Base-by-base conservation (phyloP, 495 filamentous ascomycete genomes). In the Aspergillus affinis region DNA sequence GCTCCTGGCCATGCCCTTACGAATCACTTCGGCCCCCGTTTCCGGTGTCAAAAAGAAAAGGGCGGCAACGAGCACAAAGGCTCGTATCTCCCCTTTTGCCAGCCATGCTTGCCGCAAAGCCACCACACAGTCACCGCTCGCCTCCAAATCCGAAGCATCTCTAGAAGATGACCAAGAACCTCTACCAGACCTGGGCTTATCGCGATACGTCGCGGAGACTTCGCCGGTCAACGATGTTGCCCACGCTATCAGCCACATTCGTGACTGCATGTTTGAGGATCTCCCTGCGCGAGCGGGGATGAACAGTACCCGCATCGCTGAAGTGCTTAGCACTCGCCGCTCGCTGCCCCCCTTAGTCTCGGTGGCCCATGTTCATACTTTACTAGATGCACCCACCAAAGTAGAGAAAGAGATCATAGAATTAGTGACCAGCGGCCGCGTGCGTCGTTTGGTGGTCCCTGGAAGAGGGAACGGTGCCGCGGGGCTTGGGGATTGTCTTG, bases 391-490 rank as follows among this genome's bases (percentile, higher is more conserved):
- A 9, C 84, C 88, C 1, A 92, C 91, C 5, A 78, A 78, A 48
- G 86, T 86, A 4, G 92, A 95, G 72, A 79, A 88, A 51, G 90
- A 91, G 69, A 82, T 93, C 26, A 84, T 86, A 20, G 81, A 86
- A 54, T 71, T 92, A 20, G 72, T 85, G 6, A 78, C 75, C 41
- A 64, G 72, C 2, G 90, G 90, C 7, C 77, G 78, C 3, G 65
- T 92, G 3, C 80, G 88, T 51, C 86, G 86, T 60, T 72, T 95
- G 32, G 76, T 85, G 2, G 79, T 95, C 7, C 85, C 88, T 5
- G 81, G 85, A 20, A 76, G 90, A 20, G 88, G 85, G 3, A 78
- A 72, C 45, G 84, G 83, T 59, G 80, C 81, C 12, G 77, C 81
- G 0, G 82, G 79, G 10, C 73, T 90, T 44, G 89, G 88, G 12